A percentile compares a stretch with the other conserved stretches of the same genome.
phyloP scores from a whole-genome alignment of 768 basidiomycete species.

The Porpolomopsis calyptriformis region DNA sequence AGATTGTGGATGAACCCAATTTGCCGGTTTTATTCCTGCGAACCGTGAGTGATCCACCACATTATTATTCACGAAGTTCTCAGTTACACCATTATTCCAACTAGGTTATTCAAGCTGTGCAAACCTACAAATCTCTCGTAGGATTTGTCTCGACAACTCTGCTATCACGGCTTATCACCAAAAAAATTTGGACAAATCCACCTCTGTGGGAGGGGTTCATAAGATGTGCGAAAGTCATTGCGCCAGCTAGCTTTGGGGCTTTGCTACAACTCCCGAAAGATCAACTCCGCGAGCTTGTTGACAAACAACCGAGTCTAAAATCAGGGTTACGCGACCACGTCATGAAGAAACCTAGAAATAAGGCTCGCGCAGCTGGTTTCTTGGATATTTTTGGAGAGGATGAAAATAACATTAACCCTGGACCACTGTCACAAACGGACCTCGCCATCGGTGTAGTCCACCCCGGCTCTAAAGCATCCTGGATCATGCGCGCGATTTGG shows the following conservation, averaged over 20 bases:
- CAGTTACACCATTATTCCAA: slow-evolving; percentile 6
- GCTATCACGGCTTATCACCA: slow-evolving; percentile 88
- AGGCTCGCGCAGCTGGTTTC: slow-evolving; percentile 70
- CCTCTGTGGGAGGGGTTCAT: slow-evolving; percentile 98
- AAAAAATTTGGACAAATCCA: slow-evolving; percentile 94
- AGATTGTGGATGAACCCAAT: slow-evolving; percentile 86
- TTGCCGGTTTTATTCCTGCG: slow-evolving; percentile 90
- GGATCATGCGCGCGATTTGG: neutral
- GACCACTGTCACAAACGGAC: slow-evolving; percentile 6
- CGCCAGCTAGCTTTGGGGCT: slow-evolving; percentile 86
- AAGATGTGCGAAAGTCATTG: slow-evolving; percentile 82
- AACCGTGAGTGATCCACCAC: slow-evolving; percentile 49
- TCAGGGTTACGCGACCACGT: slow-evolving; percentile 84
- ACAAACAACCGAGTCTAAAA: slow-evolving; percentile 85
- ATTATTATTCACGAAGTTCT: slow-evolving; percentile 5
- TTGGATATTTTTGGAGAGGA: slow-evolving; percentile 79
- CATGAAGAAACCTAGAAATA: slow-evolving; percentile 73
- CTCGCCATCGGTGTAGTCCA: neutral
- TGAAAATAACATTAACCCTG: slow-evolving; percentile 23
- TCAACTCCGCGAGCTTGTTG: slow-evolving; percentile 85
- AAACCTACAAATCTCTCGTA: slow-evolving; percentile 88
- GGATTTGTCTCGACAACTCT: slow-evolving; percentile 92
- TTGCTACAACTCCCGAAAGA: slow-evolving; percentile 90
- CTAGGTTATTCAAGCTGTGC: slow-evolving; percentile 94
- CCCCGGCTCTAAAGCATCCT: too few relatives aligned